These are phyloP conservation scores for Russula dissimulans DNA, from an alignment of 768 basidiomycete genomes.

Conservation along the genomic window DNA sequence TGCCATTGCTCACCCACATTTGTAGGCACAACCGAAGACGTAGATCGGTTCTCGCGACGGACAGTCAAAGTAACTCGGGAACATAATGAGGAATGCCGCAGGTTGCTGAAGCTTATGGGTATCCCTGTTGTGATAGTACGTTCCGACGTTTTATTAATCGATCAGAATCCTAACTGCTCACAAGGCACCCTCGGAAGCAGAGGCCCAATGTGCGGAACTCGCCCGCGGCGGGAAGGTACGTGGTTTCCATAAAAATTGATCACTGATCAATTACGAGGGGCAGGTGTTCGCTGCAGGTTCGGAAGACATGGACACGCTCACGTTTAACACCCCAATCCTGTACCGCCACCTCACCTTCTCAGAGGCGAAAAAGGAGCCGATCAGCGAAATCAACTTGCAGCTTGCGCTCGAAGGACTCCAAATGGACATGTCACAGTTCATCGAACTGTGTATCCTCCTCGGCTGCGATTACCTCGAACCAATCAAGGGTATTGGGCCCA, in stretches of 20 bases:
- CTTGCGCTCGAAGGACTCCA: slow-evolving; percentile 79
- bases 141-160: slow-evolving; percentile 9
- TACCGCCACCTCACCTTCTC: slow-evolving; percentile 96
- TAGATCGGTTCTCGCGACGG: slow-evolving; percentile 82
- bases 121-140: slow-evolving; percentile 89
- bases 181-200: slow-evolving; percentile 96
- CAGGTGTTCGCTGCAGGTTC: slow-evolving; percentile 96
- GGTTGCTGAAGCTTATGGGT: slow-evolving; percentile 86
- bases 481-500: slow-evolving; percentile 94
- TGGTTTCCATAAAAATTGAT: not conserved
- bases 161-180: not conserved
- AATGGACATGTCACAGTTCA: slow-evolving; percentile 96
- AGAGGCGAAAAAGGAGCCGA: slow-evolving; percentile 95
- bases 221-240: slow-evolving; percentile 87
- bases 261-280: not conserved
- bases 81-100: slow-evolving; percentile 93
- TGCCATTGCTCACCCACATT: not conserved
- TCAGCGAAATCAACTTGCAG: slow-evolving; percentile 81
- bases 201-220: slow-evolving; percentile 97
- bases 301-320: slow-evolving; percentile 99
- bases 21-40: slow-evolving; percentile 76
- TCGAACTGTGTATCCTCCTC: slow-evolving; percentile 90
- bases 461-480: slow-evolving; percentile 99
- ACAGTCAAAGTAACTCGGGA: slow-evolving; percentile 92
- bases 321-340: slow-evolving; percentile 85